Evolutionary conservation across 768 basidiomycete species (phyloP).

Genomic region (Chalciporus chontae): DNA sequence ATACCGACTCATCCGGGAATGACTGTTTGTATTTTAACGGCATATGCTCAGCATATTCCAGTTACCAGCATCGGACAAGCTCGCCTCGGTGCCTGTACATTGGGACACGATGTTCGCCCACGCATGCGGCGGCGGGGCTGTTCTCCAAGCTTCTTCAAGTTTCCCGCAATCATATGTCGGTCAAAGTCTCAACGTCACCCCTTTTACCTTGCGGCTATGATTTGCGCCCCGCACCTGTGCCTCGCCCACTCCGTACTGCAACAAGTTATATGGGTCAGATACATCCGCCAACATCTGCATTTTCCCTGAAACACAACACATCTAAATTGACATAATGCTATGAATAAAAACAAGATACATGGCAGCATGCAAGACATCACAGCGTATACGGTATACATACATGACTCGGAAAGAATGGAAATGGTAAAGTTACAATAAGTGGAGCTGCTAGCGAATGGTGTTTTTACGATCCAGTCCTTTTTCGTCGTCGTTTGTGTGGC

Average conservation of each 20-base stretch:
- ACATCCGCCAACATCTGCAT: background rate
- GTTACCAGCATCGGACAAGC: background rate
- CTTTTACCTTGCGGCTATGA: background rate
- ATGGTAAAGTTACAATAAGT: constrained; percentile 2
- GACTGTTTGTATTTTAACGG: background rate
- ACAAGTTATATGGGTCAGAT: background rate
- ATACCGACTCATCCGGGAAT: background rate
- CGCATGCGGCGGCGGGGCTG: background rate
- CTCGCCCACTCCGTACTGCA: background rate
- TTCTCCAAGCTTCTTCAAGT: no score
- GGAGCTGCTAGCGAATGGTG: constrained; percentile 23
- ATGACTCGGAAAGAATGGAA: background rate
- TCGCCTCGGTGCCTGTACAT: background rate
- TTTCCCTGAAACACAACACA: background rate
- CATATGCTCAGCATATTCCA: background rate
- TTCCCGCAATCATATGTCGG: background rate
- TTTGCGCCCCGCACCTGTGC: background rate
- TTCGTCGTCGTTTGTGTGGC: constrained; percentile 15
- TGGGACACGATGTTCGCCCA: background rate
- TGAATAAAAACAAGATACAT: constrained; percentile 7
- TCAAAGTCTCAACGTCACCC: background rate
- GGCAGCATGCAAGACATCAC: constrained; percentile 9
- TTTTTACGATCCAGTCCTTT: constrained; percentile 23
- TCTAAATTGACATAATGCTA: constrained; percentile 9
- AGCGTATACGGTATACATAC: constrained; percentile 7